Evolutionary conservation across 306 rosid species (phyloP), one percentile per base, ranked within the genome.

Genomic region (Ormosia semicastrata): DNA sequence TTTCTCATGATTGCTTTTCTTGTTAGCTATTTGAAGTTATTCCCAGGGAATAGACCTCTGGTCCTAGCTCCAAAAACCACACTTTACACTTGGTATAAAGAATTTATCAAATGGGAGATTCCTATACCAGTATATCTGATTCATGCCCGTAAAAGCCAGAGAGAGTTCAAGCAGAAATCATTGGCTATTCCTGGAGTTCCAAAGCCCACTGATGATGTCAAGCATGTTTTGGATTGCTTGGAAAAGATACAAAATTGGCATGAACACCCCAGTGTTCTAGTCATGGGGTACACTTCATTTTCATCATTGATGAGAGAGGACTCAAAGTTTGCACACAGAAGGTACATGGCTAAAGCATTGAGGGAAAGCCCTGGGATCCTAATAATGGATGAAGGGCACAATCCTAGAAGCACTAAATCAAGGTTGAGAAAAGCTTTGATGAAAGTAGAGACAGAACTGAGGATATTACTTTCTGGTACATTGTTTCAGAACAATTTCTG

Each of bases 401-500:
- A 93, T 76, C 99, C 99, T 7, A 89, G 98, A 84, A 95, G 99
- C 78, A 95, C 98, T 1, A 92, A 93, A 78, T 95, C 98, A 29
- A 85, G 97, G 89, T 68, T 93, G 90, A 87, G 98, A 78, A 95
- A 91, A 78, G 91, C 64, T 71, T 83, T 95, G 87, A 95, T 95
- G 99, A 95, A 93, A 88, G 97, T 91, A 1, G 87, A 89, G 29
- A 95, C 99, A 4, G 91, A 91, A 17, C 66, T 89, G 81, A 86
- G 99, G 83, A 81, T 95, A 72, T 66, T 95, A 82, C 99, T 95
- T 52, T 93, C 99, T 2, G 99, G 99, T 56, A 95, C 99, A 47
- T 79, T 95, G 87, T 95, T 95, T 82, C 99, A 95, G 78, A 95
- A 95, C 83, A 93, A 93, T 83, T 95, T 95, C 83, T 91, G 99